phyloP scores from a whole-genome alignment of 106 monocot genomes.

The Allium fistulosum region DNA sequence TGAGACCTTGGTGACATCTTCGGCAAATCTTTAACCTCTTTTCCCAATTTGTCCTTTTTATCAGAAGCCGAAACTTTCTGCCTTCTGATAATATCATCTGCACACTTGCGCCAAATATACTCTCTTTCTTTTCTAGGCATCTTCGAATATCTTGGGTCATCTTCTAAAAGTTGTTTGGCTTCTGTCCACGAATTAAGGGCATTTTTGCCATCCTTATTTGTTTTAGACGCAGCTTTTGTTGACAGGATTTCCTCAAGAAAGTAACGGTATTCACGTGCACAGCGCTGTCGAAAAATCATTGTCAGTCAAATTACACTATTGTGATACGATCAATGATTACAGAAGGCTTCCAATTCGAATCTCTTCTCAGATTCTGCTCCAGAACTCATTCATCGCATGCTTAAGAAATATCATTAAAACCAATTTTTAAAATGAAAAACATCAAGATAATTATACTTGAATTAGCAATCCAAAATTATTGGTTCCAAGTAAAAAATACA shows the following conservation, averaged over 20 bases:
- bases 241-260: constrained; percentile 67
- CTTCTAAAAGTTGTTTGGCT: constrained; percentile 60
- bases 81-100: constrained; percentile 44
- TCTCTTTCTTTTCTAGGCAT: constrained; percentile 84
- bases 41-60: constrained; percentile 31
- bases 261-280: constrained; percentile 45
- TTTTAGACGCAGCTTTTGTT: constrained; percentile 21
- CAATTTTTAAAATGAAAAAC: no score
- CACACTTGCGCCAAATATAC: constrained; percentile 52
- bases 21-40: background rate
- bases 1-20: constrained; percentile 15
- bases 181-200: constrained; percentile 75
- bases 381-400: no score
- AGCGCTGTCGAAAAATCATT: constrained; percentile 44
- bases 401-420: no score
- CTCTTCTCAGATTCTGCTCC: no score
- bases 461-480: no score
- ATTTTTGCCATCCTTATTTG: constrained; percentile 24
- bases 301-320: no score
- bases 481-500: no score
- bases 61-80: constrained; percentile 23
- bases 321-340: no score
- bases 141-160: constrained; percentile 70
- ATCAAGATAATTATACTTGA: no score
- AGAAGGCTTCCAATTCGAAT: no score